phyloP scores from a whole-genome alignment of 1,284 basidiomycete species.

The Cryptococcus jaspeensis region DNA sequence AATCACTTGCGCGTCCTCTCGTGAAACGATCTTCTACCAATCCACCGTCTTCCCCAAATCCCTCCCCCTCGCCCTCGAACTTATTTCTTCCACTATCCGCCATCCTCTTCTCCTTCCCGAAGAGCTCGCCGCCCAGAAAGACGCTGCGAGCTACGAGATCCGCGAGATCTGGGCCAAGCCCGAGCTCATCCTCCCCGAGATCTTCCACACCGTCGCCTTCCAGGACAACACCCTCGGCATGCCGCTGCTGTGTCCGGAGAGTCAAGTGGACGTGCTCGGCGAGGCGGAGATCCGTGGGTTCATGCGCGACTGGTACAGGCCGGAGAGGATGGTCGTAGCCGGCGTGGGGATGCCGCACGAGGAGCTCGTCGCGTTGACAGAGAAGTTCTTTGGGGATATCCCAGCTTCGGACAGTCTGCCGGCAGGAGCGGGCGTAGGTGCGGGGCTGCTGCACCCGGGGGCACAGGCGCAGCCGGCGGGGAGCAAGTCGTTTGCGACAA shows the following conservation, averaged over 20 bases:
- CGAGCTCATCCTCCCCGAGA: conserved; percentile 92
- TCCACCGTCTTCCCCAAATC: conserved; percentile 88
- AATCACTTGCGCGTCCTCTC: conserved; percentile 84
- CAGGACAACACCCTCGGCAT: conserved; percentile 78
- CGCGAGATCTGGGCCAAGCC: conserved; percentile 85
- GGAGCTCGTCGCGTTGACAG: conserved; percentile 76
- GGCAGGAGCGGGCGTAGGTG: conserved; percentile 23
- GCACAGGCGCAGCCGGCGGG: conserved; percentile 51
- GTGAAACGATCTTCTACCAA: conserved; percentile 98
- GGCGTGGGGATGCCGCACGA: conserved; percentile 90
- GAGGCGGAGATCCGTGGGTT: conserved; percentile 64
- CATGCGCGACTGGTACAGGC: conserved; percentile 82
- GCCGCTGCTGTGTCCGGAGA: conserved; percentile 81
- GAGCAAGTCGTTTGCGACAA: conserved; percentile 42
- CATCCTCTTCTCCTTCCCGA: conserved; percentile 73
- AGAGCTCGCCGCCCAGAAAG: conserved; percentile 79
- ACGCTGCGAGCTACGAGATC: conserved; percentile 89
- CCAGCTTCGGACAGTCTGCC: conserved; percentile 43
- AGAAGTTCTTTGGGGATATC: conserved; percentile 79
- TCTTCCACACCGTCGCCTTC: conserved; percentile 85
- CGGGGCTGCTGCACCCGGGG: conserved; percentile 49
- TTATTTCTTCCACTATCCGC: conserved; percentile 88
- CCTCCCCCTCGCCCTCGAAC: conserved; percentile 75
- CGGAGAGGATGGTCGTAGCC: conserved; percentile 91
- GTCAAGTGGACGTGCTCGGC: conserved; percentile 72